phyloP scores from a whole-genome alignment of 208 protist species.

The Leishmania amazonensis region DNA sequence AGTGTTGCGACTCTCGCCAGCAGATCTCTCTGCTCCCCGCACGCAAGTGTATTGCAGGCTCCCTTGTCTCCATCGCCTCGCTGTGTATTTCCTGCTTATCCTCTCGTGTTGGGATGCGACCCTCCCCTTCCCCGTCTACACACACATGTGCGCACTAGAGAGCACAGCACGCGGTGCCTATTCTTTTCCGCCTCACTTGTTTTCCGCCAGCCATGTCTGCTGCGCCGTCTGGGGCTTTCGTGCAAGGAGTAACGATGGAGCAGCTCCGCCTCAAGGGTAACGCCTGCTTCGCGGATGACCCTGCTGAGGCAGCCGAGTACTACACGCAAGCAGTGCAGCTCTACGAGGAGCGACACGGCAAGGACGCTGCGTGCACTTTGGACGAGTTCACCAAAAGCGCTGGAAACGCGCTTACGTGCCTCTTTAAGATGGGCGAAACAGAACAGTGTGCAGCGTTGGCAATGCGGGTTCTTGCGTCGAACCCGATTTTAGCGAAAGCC shows the following conservation, averaged over 20 bases:
- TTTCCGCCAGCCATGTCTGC: background rate
- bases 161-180: background rate
- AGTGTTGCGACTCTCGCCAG: background rate
- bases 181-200: background rate
- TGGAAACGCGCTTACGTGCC: conserved; percentile 83
- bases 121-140: background rate
- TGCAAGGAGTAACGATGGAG: conserved; percentile 49
- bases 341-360: conserved; percentile 34
- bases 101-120: background rate
- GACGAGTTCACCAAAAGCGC: conserved; percentile 84
- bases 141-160: background rate
- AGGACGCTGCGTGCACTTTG: conserved; percentile 32
- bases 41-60: background rate
- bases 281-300: conserved; percentile 52
- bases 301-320: conserved; percentile 42
- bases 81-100: background rate
- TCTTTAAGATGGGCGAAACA: conserved; percentile 60
- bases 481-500: conserved; percentile 82
- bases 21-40: background rate
- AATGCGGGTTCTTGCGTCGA: conserved; percentile 43
- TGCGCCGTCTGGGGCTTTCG: background rate
- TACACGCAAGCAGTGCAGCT: conserved; percentile 63
- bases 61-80: background rate
- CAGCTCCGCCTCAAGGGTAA: conserved; percentile 73
- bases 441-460: conserved; percentile 50